Evolutionary conservation across 495 filamentous ascomycete species (phyloP), one percentile per base, ranked within the genome.

Genomic region (Lasiosphaeria hispida): DNA sequence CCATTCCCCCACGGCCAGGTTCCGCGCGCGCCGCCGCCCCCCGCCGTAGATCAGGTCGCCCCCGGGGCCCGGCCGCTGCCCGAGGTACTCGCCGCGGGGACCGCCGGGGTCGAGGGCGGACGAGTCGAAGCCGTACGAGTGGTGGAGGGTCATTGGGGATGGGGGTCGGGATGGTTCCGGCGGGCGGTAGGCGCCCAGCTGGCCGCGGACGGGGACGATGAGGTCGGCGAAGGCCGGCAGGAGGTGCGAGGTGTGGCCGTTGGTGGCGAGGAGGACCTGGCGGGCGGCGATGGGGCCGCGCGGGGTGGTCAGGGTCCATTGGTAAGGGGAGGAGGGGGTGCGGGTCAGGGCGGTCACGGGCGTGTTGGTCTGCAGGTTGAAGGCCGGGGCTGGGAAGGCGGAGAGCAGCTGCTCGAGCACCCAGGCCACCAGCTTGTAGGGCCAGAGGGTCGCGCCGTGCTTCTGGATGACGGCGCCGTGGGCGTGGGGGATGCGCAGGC

Each of bases 341-440:
- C 30, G 62, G 53, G 58, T 65, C 43, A 85, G 70, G 18, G 68
- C 60, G 1, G 77, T 83, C 4, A 87, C 88, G 1, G 88, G 81
- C 0, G 88, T 91, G 40, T 83, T 81, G 8, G 87, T 91, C 64
- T 94, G 88, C 10, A 96, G 77, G 60, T 86, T 88, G 56, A 96
- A 83, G 7, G 19, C 44, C 4, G 10, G 57, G 14, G 51, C 14
- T 0, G 60, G 52, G 37, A 55, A 64, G 44, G 36, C 51, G 1
- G 60, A 65, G 0, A 88, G 69, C 0, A 89, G 75, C 2, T 70
- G 70, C 59, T 85, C 82, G 1, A 95, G 72, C 0, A 91, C 69
- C 48, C 79, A 82, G 0, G 85, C 76, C 7, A 94, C 83, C 14
- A 92, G 80, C 65, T 90, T 91, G 65, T 94, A 95, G 0, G 91